phyloP scores from a whole-genome alignment of 1,284 basidiomycete genomes.

The Apiotrichum veenhuisii region DNA sequence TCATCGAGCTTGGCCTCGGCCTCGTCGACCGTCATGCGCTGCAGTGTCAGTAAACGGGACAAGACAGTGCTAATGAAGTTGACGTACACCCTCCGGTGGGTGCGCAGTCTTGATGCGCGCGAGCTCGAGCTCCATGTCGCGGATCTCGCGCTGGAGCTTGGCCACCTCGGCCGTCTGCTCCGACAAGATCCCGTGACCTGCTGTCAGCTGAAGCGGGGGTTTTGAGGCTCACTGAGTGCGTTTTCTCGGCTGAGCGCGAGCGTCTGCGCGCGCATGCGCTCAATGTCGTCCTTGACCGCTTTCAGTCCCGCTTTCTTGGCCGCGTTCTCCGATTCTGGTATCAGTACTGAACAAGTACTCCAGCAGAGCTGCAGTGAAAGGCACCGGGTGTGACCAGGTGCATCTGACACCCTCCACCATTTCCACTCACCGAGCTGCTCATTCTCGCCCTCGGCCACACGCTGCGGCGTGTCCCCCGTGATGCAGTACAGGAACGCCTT shows the following conservation, averaged over 20 bases:
- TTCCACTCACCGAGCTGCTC: conserved; percentile 52
- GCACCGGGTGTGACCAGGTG: no score
- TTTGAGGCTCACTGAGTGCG: conserved; percentile 31
- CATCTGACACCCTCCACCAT: background rate
- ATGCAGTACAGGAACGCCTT: conserved; percentile 77
- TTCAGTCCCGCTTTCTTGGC: conserved; percentile 67
- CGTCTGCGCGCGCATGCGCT: conserved; percentile 61
- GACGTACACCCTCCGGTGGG: conserved; percentile 55
- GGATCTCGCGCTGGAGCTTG: conserved; percentile 64
- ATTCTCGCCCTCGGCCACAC: conserved; percentile 69
- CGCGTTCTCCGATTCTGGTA: conserved; percentile 58
- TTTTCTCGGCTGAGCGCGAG: conserved; percentile 41
- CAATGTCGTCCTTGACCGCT: conserved; percentile 60
- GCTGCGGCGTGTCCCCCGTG: conserved; percentile 70
- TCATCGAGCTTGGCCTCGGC: conserved; percentile 66
- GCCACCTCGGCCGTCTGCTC: conserved; percentile 58
- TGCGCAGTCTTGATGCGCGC: conserved; percentile 71
- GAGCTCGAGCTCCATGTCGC: conserved; percentile 71
- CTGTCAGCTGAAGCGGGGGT: background rate
- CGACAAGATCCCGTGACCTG: conserved; percentile 33
- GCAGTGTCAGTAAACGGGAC: conserved; percentile 9
- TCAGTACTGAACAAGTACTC: background rate
- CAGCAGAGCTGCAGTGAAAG: background rate
- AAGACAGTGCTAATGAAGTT: no score
- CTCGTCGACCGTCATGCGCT: conserved; percentile 66